Percentiles rank a stretch among this genome's conserved stretches.
Conservation (phyloP, 495 filamentous ascomycete genomes). For the Trichocladium antarcticum region DNA sequence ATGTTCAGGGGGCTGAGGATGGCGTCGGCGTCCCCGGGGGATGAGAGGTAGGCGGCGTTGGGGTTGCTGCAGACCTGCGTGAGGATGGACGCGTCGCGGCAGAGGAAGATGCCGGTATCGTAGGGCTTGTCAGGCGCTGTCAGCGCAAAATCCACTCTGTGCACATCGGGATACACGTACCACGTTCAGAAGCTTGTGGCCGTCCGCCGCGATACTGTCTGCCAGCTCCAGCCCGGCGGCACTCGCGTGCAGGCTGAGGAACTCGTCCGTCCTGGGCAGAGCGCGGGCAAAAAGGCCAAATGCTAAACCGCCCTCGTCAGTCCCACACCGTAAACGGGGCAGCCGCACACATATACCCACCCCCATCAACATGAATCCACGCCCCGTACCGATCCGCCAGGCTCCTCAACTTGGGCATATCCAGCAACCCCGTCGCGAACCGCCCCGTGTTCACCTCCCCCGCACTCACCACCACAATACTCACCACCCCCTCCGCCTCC, state of each 20-base stretch:
- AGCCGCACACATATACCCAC: conserved; percentile 23
- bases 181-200: conserved; percentile 88
- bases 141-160: not conserved
- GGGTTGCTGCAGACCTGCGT: conserved; percentile 66
- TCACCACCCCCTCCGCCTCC: conserved; percentile 47
- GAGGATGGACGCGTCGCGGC: conserved; percentile 46
- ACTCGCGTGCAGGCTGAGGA: conserved; percentile 42
- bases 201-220: conserved; percentile 79
- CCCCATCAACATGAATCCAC: conserved; percentile 87
- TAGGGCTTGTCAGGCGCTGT: conserved; percentile 48
- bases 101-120: conserved; percentile 84
- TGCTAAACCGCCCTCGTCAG: conserved; percentile 31
- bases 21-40: conserved; percentile 20
- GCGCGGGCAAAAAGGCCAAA: conserved; percentile 76
- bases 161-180: conserved; percentile 29
- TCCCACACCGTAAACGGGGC: not conserved
- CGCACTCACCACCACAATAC: conserved; percentile 66
- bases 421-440: conserved; percentile 54
- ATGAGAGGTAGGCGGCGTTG: conserved; percentile 70
- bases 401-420: conserved; percentile 52
- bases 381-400: conserved; percentile 64
- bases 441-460: conserved; percentile 87
- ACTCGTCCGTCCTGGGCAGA: conserved; percentile 49
- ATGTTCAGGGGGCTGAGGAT: conserved; percentile 80
- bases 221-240: conserved; percentile 65